A percentile compares a stretch with the other conserved stretches of the same genome.
Conservation (phyloP, 768 basidiomycete genomes). For the Kwoniella heveanensis region DNA sequence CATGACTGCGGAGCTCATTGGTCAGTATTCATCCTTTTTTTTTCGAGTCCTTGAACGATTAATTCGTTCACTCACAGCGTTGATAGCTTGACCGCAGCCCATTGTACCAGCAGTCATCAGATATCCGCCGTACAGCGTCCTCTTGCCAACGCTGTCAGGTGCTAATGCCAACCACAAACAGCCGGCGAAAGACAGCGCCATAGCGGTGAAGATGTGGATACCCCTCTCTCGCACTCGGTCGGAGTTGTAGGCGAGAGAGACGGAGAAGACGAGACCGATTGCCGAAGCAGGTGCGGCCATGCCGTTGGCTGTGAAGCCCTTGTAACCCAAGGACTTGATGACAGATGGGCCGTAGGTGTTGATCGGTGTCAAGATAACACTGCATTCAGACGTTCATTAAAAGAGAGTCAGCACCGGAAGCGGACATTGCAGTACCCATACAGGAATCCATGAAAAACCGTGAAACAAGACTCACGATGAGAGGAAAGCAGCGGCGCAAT, state of each 20-base stretch:
- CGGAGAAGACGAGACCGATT: constrained; percentile 28
- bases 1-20: constrained; percentile 14
- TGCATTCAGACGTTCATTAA: too few species aligned
- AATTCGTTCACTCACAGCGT: constrained; percentile 18
- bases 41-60: too few species aligned
- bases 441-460: too few species aligned
- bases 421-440: too few species aligned
- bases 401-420: too few species aligned
- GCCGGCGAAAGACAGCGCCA: constrained; percentile 24
- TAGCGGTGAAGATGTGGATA: constrained; percentile 22
- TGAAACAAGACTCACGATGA: constrained; percentile 24
- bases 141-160: constrained; percentile 19
- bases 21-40: not conserved
- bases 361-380: constrained; percentile 27
- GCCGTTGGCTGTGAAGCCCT: constrained; percentile 28
- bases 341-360: constrained; percentile 28
- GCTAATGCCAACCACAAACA: constrained; percentile 28
- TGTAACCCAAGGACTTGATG: constrained; percentile 26
- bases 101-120: constrained; percentile 30
- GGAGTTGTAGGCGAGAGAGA: constrained; percentile 18
- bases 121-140: constrained; percentile 27
- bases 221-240: constrained; percentile 21
- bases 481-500: constrained; percentile 25
- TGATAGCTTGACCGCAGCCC: constrained; percentile 32
- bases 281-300: constrained; percentile 29